A percentile compares a stretch with the other conserved stretches of the same genome.
These are phyloP conservation scores for Nyctanthes arbortristis DNA, from an alignment of 257 asterid genomes.

Conservation along the genomic window DNA sequence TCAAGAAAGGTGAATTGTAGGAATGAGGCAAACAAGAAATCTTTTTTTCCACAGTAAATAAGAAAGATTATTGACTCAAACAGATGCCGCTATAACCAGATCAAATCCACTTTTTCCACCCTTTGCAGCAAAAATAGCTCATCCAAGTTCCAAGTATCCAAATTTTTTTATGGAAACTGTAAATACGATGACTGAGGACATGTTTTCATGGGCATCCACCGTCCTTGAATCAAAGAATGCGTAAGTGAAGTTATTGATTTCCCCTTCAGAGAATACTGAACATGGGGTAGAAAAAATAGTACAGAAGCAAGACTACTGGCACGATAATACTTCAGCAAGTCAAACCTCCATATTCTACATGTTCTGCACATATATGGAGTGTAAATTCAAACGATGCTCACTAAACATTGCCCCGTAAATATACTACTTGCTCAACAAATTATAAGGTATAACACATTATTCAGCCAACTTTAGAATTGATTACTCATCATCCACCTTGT, in stretches of 20 bases:
- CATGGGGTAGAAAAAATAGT: background rate
- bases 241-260: background rate
- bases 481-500: too few species aligned
- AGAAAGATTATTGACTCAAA: background rate
- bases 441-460: too few species aligned
- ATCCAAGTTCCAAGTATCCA: background rate
- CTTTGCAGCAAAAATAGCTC: background rate
- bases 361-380: too few species aligned
- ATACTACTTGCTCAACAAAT: too few species aligned
- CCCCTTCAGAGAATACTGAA: background rate
- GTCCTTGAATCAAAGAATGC: background rate
- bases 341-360: background rate
- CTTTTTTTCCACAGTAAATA: background rate
- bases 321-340: background rate
- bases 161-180: background rate
- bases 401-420: too few species aligned
- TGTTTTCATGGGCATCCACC: background rate
- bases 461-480: too few species aligned
- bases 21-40: background rate
- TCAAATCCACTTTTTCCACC: background rate
- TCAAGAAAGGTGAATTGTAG: background rate
- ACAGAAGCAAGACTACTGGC: background rate
- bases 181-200: background rate
- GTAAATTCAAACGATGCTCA: too few species aligned
- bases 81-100: background rate